Base-by-base conservation (phyloP, 257 asterid genomes). In the Schizonepeta tenuifolia region DNA sequence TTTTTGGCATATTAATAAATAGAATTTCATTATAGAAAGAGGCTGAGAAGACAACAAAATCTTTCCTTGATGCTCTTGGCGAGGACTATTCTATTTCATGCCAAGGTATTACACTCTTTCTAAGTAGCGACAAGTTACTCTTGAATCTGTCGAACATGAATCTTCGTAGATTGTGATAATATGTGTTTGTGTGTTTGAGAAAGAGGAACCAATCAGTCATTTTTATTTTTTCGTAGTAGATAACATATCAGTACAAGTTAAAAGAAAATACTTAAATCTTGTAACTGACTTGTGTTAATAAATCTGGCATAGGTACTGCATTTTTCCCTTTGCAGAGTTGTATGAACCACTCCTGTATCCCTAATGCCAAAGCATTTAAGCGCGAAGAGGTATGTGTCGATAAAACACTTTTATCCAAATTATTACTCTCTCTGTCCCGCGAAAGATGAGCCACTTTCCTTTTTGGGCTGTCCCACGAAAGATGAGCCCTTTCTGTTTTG, bases 311-410 rank as follows among this genome's bases (percentile, higher is more conserved):
- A 94, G 98, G 99, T 62, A 85, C 95, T 58, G 96, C 97, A 11
- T 94, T 94, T 83, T 89, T 82, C 79, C 98, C 97, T 49, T 41
- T 94, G 73, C 99, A 89, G 82, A 91, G 99, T 61, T 94, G 98
- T 75, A 89, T 91, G 87, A 94, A 94, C 71, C 99, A 94, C 83
- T 91, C 97, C 0, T 94, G 99, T 77, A 50, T 70, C 78, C 99
- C 98, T 44, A 92, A 92, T 77, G 96, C 96, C 28, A 94, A 80
- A 83, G 97, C 99, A 44, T 94, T 88, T 54, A 94, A 94, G 78
- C 78, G 96, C 24, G 98, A 94, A 53, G 95, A 88, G 97, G 98
- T 94, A 75, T 11, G 79, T 66, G 20, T 57, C 31, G 1, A 49
- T 14, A 49, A 11, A 18, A 44, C 18, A 5, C 65, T 43, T 49